phyloP scores from a whole-genome alignment of 1,284 basidiomycete genomes.

The Uromyces viciae-fabae region DNA sequence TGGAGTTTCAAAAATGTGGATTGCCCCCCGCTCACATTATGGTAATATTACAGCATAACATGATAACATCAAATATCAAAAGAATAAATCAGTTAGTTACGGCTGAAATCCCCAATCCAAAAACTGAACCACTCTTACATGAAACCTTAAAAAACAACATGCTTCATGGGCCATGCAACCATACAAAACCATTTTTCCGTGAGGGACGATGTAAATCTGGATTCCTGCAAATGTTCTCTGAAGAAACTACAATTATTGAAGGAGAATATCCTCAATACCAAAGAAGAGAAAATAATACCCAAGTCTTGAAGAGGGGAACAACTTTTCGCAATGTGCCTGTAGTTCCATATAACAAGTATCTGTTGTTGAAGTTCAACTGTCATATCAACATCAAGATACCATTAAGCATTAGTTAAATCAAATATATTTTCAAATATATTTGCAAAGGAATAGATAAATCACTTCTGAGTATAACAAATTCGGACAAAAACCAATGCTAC shows the following conservation, averaged over 20 bases:
- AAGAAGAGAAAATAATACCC: background rate
- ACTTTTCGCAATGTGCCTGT: background rate
- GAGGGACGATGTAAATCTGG: background rate
- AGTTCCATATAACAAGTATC: conserved; percentile 13
- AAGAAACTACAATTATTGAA: background rate
- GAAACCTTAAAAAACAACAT: background rate
- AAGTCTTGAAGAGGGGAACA: background rate
- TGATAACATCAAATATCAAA: background rate
- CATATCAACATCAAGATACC: conserved; percentile 32
- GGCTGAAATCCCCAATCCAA: background rate
- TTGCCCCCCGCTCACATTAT: too few relatives aligned
- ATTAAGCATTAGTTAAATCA: background rate
- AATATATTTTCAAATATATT: conserved; percentile 32
- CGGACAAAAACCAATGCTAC: background rate
- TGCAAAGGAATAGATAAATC: background rate
- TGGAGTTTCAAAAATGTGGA: too few relatives aligned
- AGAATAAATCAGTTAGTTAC: background rate
- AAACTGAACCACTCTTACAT: background rate
- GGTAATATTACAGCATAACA: too few relatives aligned
- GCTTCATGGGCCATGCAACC: background rate
- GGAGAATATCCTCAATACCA: background rate
- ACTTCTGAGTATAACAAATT: background rate
- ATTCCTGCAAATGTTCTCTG: background rate
- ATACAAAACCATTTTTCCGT: background rate
- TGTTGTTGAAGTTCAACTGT: background rate